Evolutionary conservation across 495 filamentous ascomycete species (phyloP).

Genomic region (Trichoderma virens): DNA sequence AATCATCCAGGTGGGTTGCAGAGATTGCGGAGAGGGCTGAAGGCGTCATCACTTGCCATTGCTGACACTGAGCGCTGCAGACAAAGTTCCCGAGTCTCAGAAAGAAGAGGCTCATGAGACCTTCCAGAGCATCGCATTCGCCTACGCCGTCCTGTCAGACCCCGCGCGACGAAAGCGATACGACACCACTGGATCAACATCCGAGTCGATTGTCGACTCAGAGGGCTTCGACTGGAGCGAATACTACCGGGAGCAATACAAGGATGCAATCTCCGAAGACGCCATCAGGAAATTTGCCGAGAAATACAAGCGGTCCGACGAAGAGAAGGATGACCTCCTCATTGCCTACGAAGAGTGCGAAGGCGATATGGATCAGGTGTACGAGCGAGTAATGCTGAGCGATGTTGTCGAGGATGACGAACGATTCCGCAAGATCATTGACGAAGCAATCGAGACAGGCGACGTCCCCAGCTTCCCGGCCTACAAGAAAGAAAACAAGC

Average conservation of each 20-base stretch:
- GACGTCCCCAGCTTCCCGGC: constrained; percentile 56
- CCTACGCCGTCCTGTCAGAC: constrained; percentile 87
- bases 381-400: constrained; percentile 77
- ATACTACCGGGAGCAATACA: constrained; percentile 78
- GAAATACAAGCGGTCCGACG: constrained; percentile 78
- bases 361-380: constrained; percentile 68
- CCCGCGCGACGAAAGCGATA: constrained; percentile 68
- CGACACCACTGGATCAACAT: constrained; percentile 79
- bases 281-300: constrained; percentile 63
- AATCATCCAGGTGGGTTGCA: constrained; percentile 74
- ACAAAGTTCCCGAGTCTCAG: constrained; percentile 61
- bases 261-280: constrained; percentile 58
- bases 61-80: constrained; percentile 28
- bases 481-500: constrained; percentile 65
- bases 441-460: constrained; percentile 64
- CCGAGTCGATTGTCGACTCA: constrained; percentile 59
- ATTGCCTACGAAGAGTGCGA: constrained; percentile 60
- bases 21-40: not conserved
- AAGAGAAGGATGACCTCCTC: constrained; percentile 71
- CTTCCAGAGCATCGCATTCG: constrained; percentile 89
- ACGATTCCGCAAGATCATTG: constrained; percentile 70
- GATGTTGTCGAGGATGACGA: constrained; percentile 80
- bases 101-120: constrained; percentile 62
- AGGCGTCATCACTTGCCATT: not conserved
- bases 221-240: constrained; percentile 83